A percentile compares a stretch with the other conserved stretches of the same genome.
Evolutionary conservation across 495 filamentous ascomycete species (phyloP).

Genomic region (Penicillium robsamsonii): DNA sequence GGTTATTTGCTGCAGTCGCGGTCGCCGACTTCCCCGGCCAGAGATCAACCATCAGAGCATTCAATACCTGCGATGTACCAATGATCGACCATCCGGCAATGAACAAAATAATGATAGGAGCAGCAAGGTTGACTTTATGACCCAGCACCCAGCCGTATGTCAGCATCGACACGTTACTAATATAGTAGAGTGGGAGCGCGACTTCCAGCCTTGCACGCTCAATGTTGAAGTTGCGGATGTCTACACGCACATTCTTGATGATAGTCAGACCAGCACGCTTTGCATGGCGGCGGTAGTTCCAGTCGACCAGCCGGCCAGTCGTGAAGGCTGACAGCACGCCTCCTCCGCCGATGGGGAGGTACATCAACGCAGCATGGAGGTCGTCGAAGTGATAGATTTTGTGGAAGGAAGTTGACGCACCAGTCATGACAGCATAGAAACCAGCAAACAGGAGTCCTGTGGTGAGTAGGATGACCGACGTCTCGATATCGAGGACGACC

Average conservation of each 20-base stretch:
- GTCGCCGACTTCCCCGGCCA: constrained; percentile 55
- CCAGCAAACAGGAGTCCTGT: constrained; percentile 55
- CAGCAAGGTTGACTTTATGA: constrained; percentile 30
- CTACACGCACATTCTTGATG: constrained; percentile 36
- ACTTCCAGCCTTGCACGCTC: constrained; percentile 42
- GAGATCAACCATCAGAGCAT: constrained; percentile 61
- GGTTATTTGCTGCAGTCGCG: constrained; percentile 65
- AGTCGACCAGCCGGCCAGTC: constrained; percentile 41
- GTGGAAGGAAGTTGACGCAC: constrained; percentile 50
- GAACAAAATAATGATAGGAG: constrained; percentile 35
- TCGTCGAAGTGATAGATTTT: constrained; percentile 50
- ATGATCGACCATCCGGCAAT: constrained; percentile 34
- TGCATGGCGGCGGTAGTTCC: constrained; percentile 45
- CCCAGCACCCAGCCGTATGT: constrained; percentile 53
- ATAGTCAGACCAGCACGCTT: constrained; percentile 33
- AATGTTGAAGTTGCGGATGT: constrained; percentile 44
- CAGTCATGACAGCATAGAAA: constrained; percentile 57
- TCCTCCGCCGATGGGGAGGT: constrained; percentile 45
- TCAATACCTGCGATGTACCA: constrained; percentile 33
- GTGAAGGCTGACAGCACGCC: constrained; percentile 33
- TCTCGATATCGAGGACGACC: constrained; percentile 61
- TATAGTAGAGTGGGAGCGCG: constrained; percentile 33
- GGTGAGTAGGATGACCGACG: constrained; percentile 54
- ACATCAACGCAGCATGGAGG: constrained; percentile 44
- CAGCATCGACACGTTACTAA: constrained; percentile 31